phyloP scores from a whole-genome alignment of 1,284 basidiomycete genomes.

The Rhodotorula sp. region DNA sequence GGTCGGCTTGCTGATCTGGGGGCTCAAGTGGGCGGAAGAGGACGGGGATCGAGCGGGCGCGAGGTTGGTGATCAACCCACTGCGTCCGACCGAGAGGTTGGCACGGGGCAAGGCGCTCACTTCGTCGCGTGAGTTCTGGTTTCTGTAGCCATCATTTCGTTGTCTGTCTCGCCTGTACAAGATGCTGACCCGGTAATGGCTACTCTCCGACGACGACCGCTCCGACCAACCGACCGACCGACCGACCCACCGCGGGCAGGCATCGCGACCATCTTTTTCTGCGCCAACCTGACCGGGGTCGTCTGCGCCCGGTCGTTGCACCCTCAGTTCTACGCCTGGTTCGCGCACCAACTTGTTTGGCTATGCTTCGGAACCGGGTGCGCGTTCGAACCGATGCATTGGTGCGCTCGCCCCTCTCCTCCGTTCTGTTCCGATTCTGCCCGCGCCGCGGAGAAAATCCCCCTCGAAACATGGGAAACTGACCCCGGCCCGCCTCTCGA shows the following conservation, averaged over 20 bases:
- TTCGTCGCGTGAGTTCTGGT: constrained; percentile 13
- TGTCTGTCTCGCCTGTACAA: not conserved
- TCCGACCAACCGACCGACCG: not conserved
- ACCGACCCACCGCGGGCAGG: constrained; percentile 55
- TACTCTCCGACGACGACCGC: too few relatives aligned
- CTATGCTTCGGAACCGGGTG: not conserved
- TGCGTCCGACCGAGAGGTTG: constrained; percentile 42
- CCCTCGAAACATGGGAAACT: not conserved
- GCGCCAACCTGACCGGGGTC: constrained; percentile 88
- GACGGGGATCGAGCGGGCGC: constrained; percentile 61
- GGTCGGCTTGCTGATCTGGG: constrained; percentile 63
- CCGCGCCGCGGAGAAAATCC: not conserved
- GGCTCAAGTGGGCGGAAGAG: constrained; percentile 49
- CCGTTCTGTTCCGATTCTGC: constrained; percentile 11
- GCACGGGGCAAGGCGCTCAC: not conserved
- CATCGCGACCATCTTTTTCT: constrained; percentile 76
- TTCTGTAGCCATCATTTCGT: not conserved
- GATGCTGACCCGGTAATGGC: not conserved
- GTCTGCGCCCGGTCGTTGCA: constrained; percentile 91
- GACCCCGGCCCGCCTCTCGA: not conserved
- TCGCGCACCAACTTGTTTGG: constrained; percentile 61
- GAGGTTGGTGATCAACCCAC: constrained; percentile 57
- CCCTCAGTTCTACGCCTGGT: constrained; percentile 99
- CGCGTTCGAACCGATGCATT: constrained; percentile 51
- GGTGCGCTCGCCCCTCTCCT: constrained; percentile 55